phyloP scores from a whole-genome alignment of 2,329 filamentous ascomycete genomes.

The Aspergillus fijiensis region DNA sequence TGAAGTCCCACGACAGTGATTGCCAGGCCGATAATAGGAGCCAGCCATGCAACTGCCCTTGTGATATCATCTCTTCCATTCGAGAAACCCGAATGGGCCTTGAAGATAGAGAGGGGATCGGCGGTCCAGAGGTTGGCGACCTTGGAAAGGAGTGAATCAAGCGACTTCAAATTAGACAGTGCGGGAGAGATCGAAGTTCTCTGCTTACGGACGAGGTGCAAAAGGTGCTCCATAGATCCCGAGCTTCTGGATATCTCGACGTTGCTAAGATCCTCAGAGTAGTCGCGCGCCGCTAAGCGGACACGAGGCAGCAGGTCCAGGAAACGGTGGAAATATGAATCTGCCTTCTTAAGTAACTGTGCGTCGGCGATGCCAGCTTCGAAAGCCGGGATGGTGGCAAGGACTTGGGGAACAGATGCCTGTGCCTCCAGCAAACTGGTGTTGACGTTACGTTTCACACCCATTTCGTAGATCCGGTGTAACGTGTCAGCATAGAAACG shows the following conservation, averaged over 20 bases:
- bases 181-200: conserved; percentile 36
- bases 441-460: conserved; percentile 78
- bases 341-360: conserved; percentile 46
- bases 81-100: conserved; percentile 14
- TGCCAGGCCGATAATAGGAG: conserved; percentile 65
- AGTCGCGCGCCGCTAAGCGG: conserved; percentile 66
- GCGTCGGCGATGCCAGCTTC: conserved; percentile 23
- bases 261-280: conserved; percentile 80
- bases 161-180: conserved; percentile 28
- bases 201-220: conserved; percentile 53
- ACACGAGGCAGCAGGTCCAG: conserved; percentile 70
- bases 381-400: conserved; percentile 57
- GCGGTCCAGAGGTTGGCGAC: conserved; percentile 37
- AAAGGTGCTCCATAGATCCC: conserved; percentile 81
- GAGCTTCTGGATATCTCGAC: conserved; percentile 77
- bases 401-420: conserved; percentile 65
- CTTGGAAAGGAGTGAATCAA: conserved; percentile 32
- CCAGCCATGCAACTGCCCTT: conserved; percentile 59
- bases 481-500: conserved; percentile 87
- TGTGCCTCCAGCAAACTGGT: conserved; percentile 72
- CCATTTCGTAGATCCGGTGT: conserved; percentile 82
- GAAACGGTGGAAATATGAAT: conserved; percentile 76
- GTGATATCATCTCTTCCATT: conserved; percentile 26
- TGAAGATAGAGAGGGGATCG: conserved; percentile 26
- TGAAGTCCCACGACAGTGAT: conserved; percentile 65